Percentiles rank a stretch among this genome's conserved stretches.
Conservation (phyloP, 495 filamentous ascomycete genomes). For the Friedmanniomyces simplex region DNA sequence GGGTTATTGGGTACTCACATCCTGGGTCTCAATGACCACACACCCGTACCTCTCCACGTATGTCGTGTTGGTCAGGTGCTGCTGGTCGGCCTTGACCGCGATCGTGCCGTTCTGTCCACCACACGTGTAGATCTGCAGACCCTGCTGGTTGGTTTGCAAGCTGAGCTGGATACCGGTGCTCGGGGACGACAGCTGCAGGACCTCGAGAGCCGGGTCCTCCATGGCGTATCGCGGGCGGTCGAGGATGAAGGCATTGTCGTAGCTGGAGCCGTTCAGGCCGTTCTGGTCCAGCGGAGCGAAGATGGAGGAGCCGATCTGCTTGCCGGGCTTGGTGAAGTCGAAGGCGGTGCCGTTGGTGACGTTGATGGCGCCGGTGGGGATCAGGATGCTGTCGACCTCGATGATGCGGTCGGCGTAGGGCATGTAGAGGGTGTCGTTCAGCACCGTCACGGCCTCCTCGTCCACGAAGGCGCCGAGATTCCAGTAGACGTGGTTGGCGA, state of each 20-base stretch:
- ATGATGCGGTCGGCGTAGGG: constrained; percentile 58
- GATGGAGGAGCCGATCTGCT: constrained; percentile 58
- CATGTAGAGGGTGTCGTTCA: constrained; percentile 60
- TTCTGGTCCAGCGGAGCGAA: constrained; percentile 38
- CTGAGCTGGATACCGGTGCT: constrained; percentile 61
- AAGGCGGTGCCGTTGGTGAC: constrained; percentile 50
- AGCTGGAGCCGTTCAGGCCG: constrained; percentile 49
- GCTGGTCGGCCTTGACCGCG: constrained; percentile 42
- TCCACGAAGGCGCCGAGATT: constrained; percentile 64
- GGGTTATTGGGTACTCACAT: constrained; percentile 31
- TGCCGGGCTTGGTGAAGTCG: constrained; percentile 57
- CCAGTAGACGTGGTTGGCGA: constrained; percentile 69
- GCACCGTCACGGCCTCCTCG: constrained; percentile 41
- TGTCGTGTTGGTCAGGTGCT: constrained; percentile 30
- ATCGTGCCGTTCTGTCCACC: constrained; percentile 59
- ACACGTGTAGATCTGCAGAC: constrained; percentile 70
- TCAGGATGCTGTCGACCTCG: constrained; percentile 56
- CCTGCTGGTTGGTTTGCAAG: constrained; percentile 63
- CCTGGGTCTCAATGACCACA: constrained; percentile 52
- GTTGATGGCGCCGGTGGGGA: constrained; percentile 60
- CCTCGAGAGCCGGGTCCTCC: constrained; percentile 46
- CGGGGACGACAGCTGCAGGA: constrained; percentile 48
- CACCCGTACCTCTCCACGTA: constrained; percentile 57
- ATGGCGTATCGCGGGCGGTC: constrained; percentile 50
- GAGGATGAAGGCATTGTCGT: constrained; percentile 63